A percentile compares a stretch with the other conserved stretches of the same genome.
phyloP scores from a whole-genome alignment of 2,329 filamentous ascomycete species.

The Aspergillus awamori region DNA sequence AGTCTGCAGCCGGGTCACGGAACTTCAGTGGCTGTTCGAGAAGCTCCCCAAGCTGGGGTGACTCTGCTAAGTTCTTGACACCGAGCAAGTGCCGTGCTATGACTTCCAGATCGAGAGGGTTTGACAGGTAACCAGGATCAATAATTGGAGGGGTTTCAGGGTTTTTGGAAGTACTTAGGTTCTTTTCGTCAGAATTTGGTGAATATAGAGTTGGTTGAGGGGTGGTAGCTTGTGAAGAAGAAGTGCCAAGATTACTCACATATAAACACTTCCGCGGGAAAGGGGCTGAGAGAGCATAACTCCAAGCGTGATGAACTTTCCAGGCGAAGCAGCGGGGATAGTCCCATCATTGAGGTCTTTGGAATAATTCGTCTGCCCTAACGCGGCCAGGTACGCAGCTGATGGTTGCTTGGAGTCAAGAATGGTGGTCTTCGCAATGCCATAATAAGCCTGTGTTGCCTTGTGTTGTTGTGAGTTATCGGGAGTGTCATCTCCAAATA shows the following conservation, averaged over 20 bases:
- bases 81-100: slow-evolving; percentile 8
- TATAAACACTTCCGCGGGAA: slow-evolving; percentile 13
- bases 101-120: slow-evolving; percentile 12
- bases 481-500: background rate
- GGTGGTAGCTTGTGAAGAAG: background rate
- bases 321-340: slow-evolving; percentile 10
- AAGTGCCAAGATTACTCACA: background rate
- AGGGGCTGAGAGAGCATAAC: slow-evolving; percentile 15
- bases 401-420: slow-evolving; percentile 14
- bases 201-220: slow-evolving; percentile 4
- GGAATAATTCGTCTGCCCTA: slow-evolving; percentile 14
- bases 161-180: slow-evolving; percentile 4
- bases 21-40: slow-evolving; percentile 23
- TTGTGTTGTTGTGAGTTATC: background rate
- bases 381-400: slow-evolving; percentile 13
- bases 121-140: slow-evolving; percentile 11
- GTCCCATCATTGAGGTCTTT: slow-evolving; percentile 13
- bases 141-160: slow-evolving; percentile 9
- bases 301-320: slow-evolving; percentile 15
- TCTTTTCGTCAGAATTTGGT: slow-evolving; percentile 9
- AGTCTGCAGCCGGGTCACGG: slow-evolving; percentile 9
- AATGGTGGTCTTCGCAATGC: slow-evolving; percentile 7
- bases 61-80: slow-evolving; percentile 10
- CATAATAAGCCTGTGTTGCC: slow-evolving; percentile 4
- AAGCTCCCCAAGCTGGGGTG: slow-evolving; percentile 11